phyloP scores from a whole-genome alignment of 805 yeast species.

The Ogataea methanolica region DNA sequence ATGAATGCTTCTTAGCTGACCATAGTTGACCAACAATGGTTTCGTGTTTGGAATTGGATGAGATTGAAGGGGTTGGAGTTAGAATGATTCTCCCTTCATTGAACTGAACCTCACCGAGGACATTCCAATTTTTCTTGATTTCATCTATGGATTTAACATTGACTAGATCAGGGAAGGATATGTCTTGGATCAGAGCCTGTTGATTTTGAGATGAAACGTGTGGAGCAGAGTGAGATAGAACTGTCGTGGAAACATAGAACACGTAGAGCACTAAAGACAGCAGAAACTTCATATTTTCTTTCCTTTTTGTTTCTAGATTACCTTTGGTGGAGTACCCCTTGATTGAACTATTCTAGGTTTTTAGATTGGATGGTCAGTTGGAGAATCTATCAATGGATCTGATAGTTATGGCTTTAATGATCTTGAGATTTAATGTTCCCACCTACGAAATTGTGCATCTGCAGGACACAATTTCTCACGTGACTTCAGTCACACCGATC shows the following conservation, averaged over 20 bases:
- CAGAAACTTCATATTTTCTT: not conserved
- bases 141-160: constrained; percentile 17
- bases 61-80: constrained; percentile 37
- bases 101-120: constrained; percentile 34
- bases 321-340: too few species aligned
- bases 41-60: constrained; percentile 20
- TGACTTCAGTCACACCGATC: too few species aligned
- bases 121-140: constrained; percentile 43
- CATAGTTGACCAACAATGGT: constrained; percentile 42
- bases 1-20: constrained; percentile 28
- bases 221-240: constrained; percentile 1
- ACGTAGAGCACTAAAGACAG: not conserved
- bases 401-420: too few species aligned
- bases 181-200: constrained; percentile 1
- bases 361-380: too few species aligned
- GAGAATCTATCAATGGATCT: too few species aligned
- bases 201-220: not conserved
- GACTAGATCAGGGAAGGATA: constrained; percentile 25
- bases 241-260: not conserved
- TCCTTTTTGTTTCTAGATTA: too few species aligned
- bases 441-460: too few species aligned
- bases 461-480: too few species aligned
- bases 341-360: too few species aligned
- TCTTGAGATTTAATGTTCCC: too few species aligned
- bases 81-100: constrained; percentile 51